Evolutionary conservation across 2,329 filamentous ascomycete species (phyloP).

Genomic region (Xylaria sp.): DNA sequence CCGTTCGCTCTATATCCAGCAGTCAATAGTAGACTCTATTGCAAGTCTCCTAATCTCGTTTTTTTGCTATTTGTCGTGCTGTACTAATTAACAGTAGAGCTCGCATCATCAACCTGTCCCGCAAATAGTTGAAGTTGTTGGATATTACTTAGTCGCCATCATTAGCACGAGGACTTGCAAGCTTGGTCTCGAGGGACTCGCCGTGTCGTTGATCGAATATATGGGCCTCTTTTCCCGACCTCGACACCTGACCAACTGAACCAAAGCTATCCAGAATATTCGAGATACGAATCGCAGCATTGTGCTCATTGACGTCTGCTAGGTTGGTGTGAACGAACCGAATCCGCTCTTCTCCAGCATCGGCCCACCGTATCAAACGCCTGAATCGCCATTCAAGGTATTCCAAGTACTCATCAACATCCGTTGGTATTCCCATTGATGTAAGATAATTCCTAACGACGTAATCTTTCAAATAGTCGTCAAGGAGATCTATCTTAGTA

Average conservation of each 20-base stretch:
- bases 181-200: background rate
- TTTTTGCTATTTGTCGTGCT: background rate
- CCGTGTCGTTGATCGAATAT: background rate
- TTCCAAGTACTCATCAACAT: background rate
- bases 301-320: constrained; percentile 18
- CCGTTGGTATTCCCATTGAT: background rate
- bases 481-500: constrained; percentile 34
- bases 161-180: background rate
- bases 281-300: constrained; percentile 18
- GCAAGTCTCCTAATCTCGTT: background rate
- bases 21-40: background rate
- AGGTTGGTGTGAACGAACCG: constrained; percentile 24
- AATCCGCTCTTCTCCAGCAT: constrained; percentile 1
- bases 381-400: constrained; percentile 1
- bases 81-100: background rate
- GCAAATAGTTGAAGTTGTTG: background rate
- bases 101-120: background rate
- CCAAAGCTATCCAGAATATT: constrained; percentile 5
- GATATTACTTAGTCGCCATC: no score
- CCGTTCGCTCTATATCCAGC: background rate
- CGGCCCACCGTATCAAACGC: background rate
- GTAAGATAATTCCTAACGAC: background rate
- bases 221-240: background rate
- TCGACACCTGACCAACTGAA: background rate
- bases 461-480: background rate